Base-by-base conservation (phyloP, 331 rosid species). In the Erythrophleum ivorense region DNA sequence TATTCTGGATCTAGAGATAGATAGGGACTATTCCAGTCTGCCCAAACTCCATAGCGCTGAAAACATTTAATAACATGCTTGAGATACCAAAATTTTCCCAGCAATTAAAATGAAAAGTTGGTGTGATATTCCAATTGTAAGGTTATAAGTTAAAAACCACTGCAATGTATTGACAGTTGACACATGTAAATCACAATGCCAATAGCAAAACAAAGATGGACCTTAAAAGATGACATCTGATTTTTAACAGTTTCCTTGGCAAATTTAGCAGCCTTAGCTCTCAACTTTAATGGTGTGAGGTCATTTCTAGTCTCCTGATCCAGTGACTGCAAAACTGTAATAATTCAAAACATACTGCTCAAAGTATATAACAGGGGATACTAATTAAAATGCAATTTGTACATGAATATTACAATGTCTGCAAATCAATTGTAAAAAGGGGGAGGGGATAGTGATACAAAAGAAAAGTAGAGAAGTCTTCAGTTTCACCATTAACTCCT, bases 41-140 rank as follows among this genome's bases (percentile, higher is more conserved):
- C 99, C 99, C 99, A 96, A 71, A 96, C 88, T 84, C 99, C 98
- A 82, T 78, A 96, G 63, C 99, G 99, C 98, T 96, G 94, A 86
- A 93, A 73, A 82, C 76, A 90, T 82, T 87, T 78, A 78, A 86
- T 83, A 82, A 75, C 69, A 89, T 62, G 79, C 50, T 78, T 78
- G 59, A 77, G 80, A 62, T 67, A 36, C 78, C 58, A 68, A 36
- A 34, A 24, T 52, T 64, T 77, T 63, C 71, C 52, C 31, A 49
- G 54, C 64, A 69, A 48, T 48, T 31, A 41, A 16, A 82, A 76
- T 10, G n/a, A 55, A 71, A 78, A 31, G 3, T 45, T n/a, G 54
- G 29, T 38, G 66, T 64, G 66, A 63, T 43, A 15, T n/a, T 36
- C 40, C 60, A 59, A 66, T 46, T 80, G 19, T 58, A 21, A 40